Conservation (phyloP, 129 eudicot genomes). For the Rutidosis leptorrhynchoides region DNA sequence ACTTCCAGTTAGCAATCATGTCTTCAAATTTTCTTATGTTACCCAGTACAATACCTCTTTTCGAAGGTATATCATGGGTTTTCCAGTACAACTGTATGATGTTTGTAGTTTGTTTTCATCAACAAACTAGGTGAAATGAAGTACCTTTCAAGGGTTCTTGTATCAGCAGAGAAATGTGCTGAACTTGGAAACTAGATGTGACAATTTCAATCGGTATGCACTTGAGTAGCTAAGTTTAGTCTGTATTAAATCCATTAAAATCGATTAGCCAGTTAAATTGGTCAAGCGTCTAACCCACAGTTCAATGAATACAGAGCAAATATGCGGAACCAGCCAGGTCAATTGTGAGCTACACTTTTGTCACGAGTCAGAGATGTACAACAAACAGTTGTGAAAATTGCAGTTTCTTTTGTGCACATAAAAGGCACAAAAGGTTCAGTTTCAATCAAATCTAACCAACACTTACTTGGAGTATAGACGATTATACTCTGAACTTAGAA, state of each 20-base stretch:
- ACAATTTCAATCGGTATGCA: no score
- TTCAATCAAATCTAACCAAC: not conserved
- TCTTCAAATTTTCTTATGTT: not conserved
- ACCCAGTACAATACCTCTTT: not conserved
- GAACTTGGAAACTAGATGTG: not conserved
- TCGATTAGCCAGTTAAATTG: not conserved
- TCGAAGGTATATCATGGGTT: not conserved
- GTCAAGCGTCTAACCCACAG: not conserved
- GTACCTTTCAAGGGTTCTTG: not conserved
- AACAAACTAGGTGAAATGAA: not conserved
- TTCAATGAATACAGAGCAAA: not conserved
- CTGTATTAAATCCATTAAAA: not conserved
- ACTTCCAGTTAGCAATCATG: not conserved
- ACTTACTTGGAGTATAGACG: not conserved
- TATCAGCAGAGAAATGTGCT: not conserved
- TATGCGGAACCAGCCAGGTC: not conserved
- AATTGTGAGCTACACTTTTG: no score
- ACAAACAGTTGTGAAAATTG: no score
- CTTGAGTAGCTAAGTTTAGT: not conserved
- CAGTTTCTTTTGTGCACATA: no score
- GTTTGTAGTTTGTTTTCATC: not conserved
- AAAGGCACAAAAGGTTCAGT: not conserved
- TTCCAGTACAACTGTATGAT: not conserved
- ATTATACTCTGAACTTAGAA: not conserved
- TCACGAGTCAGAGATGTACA: no score